These are phyloP conservation scores for Pichia sp. DNA, from an alignment of 1,139 yeast species.

Conservation along the genomic window DNA sequence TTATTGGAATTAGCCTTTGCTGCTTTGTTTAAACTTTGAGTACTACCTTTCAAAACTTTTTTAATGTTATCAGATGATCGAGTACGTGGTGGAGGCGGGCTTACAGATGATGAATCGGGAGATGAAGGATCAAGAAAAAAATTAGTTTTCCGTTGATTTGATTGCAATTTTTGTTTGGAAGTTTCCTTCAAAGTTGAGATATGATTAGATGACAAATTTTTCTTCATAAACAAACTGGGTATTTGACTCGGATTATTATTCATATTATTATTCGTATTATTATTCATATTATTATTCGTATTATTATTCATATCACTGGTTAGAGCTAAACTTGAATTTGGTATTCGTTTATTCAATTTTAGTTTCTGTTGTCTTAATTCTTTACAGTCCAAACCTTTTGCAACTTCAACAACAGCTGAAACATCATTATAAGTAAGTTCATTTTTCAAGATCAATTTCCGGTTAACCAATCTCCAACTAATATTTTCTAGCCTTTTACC, in stretches of 20 bases:
- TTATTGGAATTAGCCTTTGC: background rate
- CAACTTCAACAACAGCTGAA: conserved; percentile 22
- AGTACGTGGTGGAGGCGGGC: background rate
- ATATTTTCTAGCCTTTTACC: conserved; percentile 52
- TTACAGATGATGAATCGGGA: background rate
- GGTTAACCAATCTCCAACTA: conserved; percentile 52
- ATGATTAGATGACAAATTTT: background rate
- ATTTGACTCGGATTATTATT: background rate
- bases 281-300: background rate
- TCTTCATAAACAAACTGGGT: conserved; percentile 2
- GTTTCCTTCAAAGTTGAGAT: background rate
- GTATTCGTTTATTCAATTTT: conserved; percentile 3
- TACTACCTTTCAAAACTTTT: background rate
- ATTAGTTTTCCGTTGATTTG: background rate
- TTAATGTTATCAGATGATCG: background rate
- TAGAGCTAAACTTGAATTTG: too few species aligned
- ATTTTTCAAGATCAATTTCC: conserved; percentile 31
- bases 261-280: background rate
- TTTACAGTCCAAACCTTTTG: conserved; percentile 14
- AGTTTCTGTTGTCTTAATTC: conserved; percentile 12
- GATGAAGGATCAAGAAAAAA: background rate
- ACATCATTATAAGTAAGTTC: conserved; percentile 22
- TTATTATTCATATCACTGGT: background rate
- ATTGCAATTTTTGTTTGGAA: background rate
- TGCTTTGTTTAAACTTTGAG: background rate